Conservation (phyloP, 2,329 filamentous ascomycete species). For the Stagonosporopsis vannaccii region DNA sequence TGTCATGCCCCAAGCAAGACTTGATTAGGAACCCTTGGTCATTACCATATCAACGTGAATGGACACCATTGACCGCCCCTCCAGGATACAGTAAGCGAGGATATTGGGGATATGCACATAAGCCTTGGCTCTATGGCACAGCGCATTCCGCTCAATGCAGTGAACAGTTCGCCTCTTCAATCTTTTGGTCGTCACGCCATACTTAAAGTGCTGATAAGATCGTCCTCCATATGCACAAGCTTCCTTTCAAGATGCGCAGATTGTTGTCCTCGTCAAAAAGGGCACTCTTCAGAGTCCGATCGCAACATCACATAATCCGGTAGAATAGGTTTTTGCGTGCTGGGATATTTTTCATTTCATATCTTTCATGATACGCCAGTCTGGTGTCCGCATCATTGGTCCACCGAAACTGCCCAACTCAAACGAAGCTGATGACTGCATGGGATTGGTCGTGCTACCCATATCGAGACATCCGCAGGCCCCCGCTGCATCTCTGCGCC, state of each 20-base stretch:
- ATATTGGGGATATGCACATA: background rate
- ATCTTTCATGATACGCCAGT: slow-evolving; percentile 46
- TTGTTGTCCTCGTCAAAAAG: background rate
- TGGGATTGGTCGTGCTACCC: slow-evolving; percentile 16
- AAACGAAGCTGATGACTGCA: slow-evolving; percentile 31
- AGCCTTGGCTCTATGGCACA: background rate
- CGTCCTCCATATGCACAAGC: background rate
- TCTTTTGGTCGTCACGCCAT: background rate
- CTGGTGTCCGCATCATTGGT: slow-evolving; percentile 38
- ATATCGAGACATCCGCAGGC: slow-evolving; percentile 19
- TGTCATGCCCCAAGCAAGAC: background rate
- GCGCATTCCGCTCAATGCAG: background rate
- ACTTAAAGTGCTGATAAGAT: background rate
- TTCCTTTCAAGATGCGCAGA: background rate
- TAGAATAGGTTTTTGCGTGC: slow-evolving; percentile 20
- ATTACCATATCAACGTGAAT: background rate
- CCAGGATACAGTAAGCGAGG: background rate
- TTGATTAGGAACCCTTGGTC: background rate
- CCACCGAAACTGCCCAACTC: slow-evolving; percentile 37
- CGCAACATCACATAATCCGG: background rate
- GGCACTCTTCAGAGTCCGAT: background rate
- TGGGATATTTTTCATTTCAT: slow-evolving; percentile 47
- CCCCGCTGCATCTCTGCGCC: slow-evolving; percentile 28
- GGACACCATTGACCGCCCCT: background rate
- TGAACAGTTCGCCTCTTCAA: too few relatives aligned